Evolutionary conservation across 176 grass and related monocot species (phyloP).

Genomic region (Typha latifolia): DNA sequence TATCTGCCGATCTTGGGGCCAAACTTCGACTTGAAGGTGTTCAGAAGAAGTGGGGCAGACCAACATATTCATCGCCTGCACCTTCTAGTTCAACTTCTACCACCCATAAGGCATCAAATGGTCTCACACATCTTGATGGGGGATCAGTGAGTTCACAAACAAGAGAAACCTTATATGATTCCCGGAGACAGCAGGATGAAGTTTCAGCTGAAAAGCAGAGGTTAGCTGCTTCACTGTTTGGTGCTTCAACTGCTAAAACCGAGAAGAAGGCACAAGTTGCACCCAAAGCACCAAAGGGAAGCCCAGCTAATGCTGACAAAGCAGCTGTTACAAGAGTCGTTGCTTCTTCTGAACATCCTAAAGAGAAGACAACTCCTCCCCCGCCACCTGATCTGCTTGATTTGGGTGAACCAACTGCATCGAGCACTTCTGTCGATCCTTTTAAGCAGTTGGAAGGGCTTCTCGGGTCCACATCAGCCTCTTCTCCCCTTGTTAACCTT

Average conservation of each 20-base stretch:
- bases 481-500: slow-evolving; percentile 18
- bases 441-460: slow-evolving; percentile 89
- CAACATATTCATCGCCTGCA: slow-evolving; percentile 65
- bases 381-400: slow-evolving; percentile 88
- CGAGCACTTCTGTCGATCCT: slow-evolving; percentile 44
- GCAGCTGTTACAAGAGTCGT: slow-evolving; percentile 9
- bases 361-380: slow-evolving; percentile 45
- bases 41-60: slow-evolving; percentile 93
- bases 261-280: slow-evolving; percentile 39
- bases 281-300: slow-evolving; percentile 46
- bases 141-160: slow-evolving; percentile 34
- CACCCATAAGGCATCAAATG: slow-evolving; percentile 57
- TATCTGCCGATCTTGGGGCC: slow-evolving; percentile 54
- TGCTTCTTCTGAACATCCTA: slow-evolving; percentile 32
- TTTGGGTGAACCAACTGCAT: slow-evolving; percentile 51
- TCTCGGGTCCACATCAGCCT: slow-evolving; percentile 34
- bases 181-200: slow-evolving; percentile 49
- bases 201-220: slow-evolving; percentile 90
- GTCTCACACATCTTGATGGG: slow-evolving; percentile 38
- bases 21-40: slow-evolving; percentile 89
- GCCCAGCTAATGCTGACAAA: slow-evolving; percentile 30
- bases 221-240: slow-evolving; percentile 91
- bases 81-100: slow-evolving; percentile 50
- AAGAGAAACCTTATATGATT: slow-evolving; percentile 39
- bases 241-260: slow-evolving; percentile 44